Evolutionary conservation across 805 yeast genomes (phyloP).

Genomic region (Metschnikowia continentalis): DNA sequence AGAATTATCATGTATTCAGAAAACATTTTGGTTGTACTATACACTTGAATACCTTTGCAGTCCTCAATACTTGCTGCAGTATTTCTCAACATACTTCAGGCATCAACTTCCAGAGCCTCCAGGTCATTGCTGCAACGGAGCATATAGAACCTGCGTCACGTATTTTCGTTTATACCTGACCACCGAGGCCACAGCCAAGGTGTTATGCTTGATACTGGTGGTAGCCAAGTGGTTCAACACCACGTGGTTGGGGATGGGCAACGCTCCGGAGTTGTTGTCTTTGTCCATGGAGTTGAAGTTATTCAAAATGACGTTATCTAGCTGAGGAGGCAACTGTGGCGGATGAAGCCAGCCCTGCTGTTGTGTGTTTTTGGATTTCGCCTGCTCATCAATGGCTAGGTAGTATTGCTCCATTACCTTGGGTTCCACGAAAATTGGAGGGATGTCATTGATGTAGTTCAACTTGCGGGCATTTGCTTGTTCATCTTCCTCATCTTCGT

Average conservation of each 20-base stretch:
- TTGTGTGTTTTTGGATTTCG: constrained; percentile 52
- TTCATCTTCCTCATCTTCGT: constrained; percentile 21
- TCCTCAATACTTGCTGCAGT: no score
- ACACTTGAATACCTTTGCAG: no score
- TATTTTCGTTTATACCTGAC: constrained; percentile 85
- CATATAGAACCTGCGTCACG: constrained; percentile 87
- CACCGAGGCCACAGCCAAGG: constrained; percentile 88
- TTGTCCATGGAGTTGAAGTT: constrained; percentile 54
- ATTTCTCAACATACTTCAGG: no score
- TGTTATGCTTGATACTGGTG: constrained; percentile 88
- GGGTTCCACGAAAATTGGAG: constrained; percentile 81
- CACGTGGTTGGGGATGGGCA: constrained; percentile 93
- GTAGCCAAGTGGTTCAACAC: constrained; percentile 94
- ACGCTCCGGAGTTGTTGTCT: constrained; percentile 81
- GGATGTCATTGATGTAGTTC: constrained; percentile 63
- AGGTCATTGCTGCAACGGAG: constrained; percentile 47
- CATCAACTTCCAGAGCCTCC: neutral
- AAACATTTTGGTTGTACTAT: no score
- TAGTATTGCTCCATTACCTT: constrained; percentile 85
- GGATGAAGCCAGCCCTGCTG: constrained; percentile 77
- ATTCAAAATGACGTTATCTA: constrained; percentile 89
- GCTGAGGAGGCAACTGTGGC: constrained; percentile 94
- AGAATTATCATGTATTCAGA: no score
- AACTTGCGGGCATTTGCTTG: constrained; percentile 12
- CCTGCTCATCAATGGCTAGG: constrained; percentile 66